Percentiles rank a stretch among this genome's conserved stretches.
Conservation (phyloP, 345 rosid genomes). For the Eucalyptus tenuipes region DNA sequence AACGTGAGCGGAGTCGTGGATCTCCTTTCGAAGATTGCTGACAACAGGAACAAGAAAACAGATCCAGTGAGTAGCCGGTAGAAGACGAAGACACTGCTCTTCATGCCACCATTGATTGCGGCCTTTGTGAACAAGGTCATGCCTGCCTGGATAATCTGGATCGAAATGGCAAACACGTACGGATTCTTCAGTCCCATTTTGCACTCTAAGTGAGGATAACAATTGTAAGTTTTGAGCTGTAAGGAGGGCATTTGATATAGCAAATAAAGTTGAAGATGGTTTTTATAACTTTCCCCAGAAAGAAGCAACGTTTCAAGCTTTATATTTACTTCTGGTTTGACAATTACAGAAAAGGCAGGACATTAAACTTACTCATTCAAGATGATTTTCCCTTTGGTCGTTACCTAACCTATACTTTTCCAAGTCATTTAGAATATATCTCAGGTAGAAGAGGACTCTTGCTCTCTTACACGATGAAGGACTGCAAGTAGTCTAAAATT, state of each 20-base stretch:
- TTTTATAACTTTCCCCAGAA: neutral
- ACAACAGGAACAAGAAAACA: neutral
- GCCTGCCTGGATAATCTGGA: neutral
- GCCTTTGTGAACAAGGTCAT: conserved; percentile 11
- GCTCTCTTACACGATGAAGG: conserved; percentile 47
- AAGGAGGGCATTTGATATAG: neutral
- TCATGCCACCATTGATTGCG: conserved; percentile 5
- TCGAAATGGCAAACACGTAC: neutral
- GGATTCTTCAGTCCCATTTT: conserved; percentile 1
- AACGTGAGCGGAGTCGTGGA: neutral
- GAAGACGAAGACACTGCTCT: conserved; percentile 2
- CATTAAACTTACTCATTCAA: neutral
- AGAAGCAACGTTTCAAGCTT: neutral
- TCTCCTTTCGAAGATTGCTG: conserved; percentile 7
- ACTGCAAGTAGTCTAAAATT: conserved; percentile 51
- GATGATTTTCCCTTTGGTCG: neutral
- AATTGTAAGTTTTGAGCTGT: neutral
- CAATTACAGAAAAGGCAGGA: neutral
- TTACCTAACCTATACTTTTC: neutral
- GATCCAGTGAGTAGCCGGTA: neutral
- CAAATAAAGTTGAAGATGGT: neutral
- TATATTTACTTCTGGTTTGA: neutral
- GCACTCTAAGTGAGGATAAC: neutral
- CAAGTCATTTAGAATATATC: neutral
- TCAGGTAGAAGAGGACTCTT: neutral